Evolutionary conservation across 306 rosid genomes (phyloP), one percentile per base, ranked within the genome.

Genomic region (Quercus parvula): DNA sequence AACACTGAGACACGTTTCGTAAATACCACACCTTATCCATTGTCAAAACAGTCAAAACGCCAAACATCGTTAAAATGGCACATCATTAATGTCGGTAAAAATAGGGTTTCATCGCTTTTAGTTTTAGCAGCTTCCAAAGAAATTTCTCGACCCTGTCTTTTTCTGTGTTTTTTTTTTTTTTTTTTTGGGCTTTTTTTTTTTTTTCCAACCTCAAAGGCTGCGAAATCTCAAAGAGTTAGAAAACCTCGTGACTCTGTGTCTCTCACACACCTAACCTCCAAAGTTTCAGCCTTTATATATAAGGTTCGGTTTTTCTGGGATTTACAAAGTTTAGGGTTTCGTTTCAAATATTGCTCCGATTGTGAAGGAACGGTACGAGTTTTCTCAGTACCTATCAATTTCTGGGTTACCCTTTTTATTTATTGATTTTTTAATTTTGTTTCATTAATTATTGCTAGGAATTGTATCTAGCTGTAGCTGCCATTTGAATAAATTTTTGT

Each of bases 251-350:
- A 49, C 54, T 49, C 54, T 49, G 1, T 13, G 4, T 49, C 15
- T 3, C 54, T 9, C 72, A 51, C 52, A 64, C 76, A 86, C 88
- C 85, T 82, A 84, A 77, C 86, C 78, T 35, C 54, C 41, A n/a
- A n/a, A 24, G 49, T 24, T 72, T 56, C 74, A 9, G 7, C 24
- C 7, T 49, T 35, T 69, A 75, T 79, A 10, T 38, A 22, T 35
- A 33, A 14, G 58, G 35, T 14, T 46, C 12, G 41, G 9, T 59
- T 49, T 49, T 12, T 54, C 71, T 18, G 2, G 52, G 62, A 22
- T 27, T 58, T 19, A 11, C 13, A 44, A 17, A 67, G 0, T 77
- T 76, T 84, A 80, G 93, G 85, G 84, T 78, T 85, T 80, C 57
- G 68, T n/a, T 13, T 31, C 56, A 1, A 57, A 24, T 46, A 61